Conservation (phyloP, 768 basidiomycete species). For the Leucosporidium creatinivorum region DNA sequence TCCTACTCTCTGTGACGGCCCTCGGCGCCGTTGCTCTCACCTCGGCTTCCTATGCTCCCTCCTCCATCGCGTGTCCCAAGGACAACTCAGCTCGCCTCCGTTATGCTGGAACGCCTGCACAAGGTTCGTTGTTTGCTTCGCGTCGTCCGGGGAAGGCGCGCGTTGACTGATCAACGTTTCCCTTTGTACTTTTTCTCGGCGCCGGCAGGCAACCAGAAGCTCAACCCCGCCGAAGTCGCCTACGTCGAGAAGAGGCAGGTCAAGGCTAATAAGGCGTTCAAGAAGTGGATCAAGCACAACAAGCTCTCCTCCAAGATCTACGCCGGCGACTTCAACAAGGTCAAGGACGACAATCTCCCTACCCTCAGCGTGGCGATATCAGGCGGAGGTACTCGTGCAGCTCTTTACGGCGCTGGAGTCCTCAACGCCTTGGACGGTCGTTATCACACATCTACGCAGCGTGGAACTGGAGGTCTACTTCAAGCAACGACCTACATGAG, state of each 20-base stretch:
- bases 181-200: too few species aligned
- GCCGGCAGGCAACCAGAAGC: not conserved
- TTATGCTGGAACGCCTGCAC: too few species aligned
- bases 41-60: too few species aligned
- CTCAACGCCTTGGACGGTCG: conserved; percentile 55
- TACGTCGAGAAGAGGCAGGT: not conserved
- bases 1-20: too few species aligned
- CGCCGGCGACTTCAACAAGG: not conserved
- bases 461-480: conserved; percentile 51
- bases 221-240: not conserved
- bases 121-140: too few species aligned
- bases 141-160: too few species aligned
- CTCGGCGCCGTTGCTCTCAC: too few species aligned
- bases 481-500: conserved; percentile 63
- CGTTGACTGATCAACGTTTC: too few species aligned
- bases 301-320: not conserved
- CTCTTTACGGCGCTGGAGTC: conserved; percentile 57
- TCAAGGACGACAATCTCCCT: conserved; percentile 36
- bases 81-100: too few species aligned
- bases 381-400: conserved; percentile 63
- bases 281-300: not conserved
- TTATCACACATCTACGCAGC: conserved; percentile 50
- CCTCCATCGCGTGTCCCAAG: too few species aligned
- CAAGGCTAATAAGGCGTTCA: not conserved
- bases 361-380: conserved; percentile 58